These are phyloP conservation scores for Rutstroemia sp. DNA, from an alignment of 2,329 filamentous ascomycete species.

Conservation along the genomic window DNA sequence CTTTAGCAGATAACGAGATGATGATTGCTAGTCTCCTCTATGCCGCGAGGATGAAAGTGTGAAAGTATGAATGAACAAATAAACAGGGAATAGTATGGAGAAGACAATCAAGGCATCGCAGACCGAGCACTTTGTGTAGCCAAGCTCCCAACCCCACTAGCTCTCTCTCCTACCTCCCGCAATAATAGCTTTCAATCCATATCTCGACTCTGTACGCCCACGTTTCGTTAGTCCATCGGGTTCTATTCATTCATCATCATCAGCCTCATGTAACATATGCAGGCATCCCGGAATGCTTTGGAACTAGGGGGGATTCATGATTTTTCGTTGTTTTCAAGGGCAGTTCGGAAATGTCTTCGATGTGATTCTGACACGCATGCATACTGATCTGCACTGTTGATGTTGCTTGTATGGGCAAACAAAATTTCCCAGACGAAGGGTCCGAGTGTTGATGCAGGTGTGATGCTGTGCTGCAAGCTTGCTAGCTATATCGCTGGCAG, in stretches of 20 bases:
- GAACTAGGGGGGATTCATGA: too few species aligned
- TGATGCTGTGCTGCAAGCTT: not conserved
- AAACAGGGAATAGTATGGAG: too few species aligned
- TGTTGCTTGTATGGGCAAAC: not conserved
- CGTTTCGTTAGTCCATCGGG: not conserved
- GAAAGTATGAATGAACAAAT: not conserved
- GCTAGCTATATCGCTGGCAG: not conserved
- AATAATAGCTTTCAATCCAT: not conserved
- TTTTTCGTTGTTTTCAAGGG: not conserved
- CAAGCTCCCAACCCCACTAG: not conserved
- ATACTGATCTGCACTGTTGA: conserved; percentile 3
- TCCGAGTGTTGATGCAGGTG: not conserved
- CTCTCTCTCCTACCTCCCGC: not conserved
- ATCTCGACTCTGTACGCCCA: not conserved
- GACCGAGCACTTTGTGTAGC: not conserved
- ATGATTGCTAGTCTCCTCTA: not conserved
- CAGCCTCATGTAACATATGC: not conserved
- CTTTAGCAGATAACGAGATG: not conserved
- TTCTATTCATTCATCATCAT: not conserved
- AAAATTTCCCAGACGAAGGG: not conserved
- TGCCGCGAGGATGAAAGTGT: not conserved
- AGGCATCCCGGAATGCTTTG: not conserved
- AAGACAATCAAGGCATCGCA: not conserved
- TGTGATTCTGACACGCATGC: conserved; percentile 4
- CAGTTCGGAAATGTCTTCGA: not conserved